Conservation (phyloP, 306 rosid species). For the Cicer pinnatifidum region DNA sequence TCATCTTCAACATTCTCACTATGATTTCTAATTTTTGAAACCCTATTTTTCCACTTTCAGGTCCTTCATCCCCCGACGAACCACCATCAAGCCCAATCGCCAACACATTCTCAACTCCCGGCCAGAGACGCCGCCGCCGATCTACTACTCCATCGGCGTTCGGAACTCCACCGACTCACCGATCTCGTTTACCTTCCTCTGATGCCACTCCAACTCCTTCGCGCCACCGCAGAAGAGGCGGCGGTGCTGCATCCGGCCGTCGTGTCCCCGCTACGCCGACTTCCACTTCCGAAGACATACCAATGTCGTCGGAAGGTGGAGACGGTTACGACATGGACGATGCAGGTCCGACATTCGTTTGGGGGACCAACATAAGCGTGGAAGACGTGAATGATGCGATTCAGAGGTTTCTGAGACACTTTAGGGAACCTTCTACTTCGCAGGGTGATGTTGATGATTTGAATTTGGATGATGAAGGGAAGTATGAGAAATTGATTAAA, state of each 20-base stretch:
- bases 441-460: conserved; percentile 55
- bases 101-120: conserved; percentile 76
- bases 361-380: conserved; percentile 97
- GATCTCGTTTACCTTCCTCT: conserved; percentile 67
- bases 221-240: conserved; percentile 50
- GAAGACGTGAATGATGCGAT: conserved; percentile 89
- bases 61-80: conserved; percentile 84
- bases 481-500: conserved; percentile 72
- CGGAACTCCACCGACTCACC: conserved; percentile 63
- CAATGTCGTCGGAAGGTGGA: conserved; percentile 80
- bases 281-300: conserved; percentile 73
- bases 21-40: neutral
- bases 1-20: neutral
- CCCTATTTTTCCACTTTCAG: conserved; percentile 45
- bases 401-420: conserved; percentile 75
- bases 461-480: conserved; percentile 62
- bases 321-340: conserved; percentile 79
- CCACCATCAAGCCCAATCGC: conserved; percentile 85
- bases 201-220: conserved; percentile 71
- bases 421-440: conserved; percentile 58
- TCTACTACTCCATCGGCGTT: conserved; percentile 67
- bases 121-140: conserved; percentile 56
- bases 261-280: conserved; percentile 63
- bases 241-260: conserved; percentile 26
- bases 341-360: conserved; percentile 78